Conservation (phyloP, 2,329 filamentous ascomycete species). For the Dactylonectria macrodidyma region DNA sequence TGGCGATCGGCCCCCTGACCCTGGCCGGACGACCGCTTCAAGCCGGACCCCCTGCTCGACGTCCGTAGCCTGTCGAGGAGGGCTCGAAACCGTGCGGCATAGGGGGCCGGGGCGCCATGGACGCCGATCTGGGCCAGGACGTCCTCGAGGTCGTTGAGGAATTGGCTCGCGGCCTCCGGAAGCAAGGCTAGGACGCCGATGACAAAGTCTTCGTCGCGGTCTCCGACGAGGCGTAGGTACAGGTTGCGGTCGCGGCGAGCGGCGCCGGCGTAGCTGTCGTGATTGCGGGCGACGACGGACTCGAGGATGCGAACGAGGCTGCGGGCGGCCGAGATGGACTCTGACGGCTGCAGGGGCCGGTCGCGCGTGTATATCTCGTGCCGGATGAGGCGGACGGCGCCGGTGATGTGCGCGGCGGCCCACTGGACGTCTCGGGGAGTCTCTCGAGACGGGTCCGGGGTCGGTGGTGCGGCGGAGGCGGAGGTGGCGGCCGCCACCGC, state of each 20-base stretch:
- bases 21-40: slow-evolving; percentile 52
- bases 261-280: slow-evolving; percentile 52
- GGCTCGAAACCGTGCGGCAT: slow-evolving; percentile 54
- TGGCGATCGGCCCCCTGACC: slow-evolving; percentile 45
- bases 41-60: slow-evolving; percentile 45
- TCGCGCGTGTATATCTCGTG: slow-evolving; percentile 57
- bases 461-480: not conserved
- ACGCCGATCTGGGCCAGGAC: slow-evolving; percentile 52
- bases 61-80: slow-evolving; percentile 51
- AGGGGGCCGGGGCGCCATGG: slow-evolving; percentile 53
- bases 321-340: slow-evolving; percentile 62
- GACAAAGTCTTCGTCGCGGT: slow-evolving; percentile 60
- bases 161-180: slow-evolving; percentile 61
- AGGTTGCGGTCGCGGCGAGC: slow-evolving; percentile 59
- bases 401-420: slow-evolving; percentile 64
- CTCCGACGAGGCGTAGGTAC: slow-evolving; percentile 64
- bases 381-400: slow-evolving; percentile 60
- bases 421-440: slow-evolving; percentile 60
- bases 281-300: slow-evolving; percentile 59
- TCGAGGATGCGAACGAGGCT: slow-evolving; percentile 65
- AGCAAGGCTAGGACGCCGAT: slow-evolving; percentile 60
- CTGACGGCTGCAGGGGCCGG: slow-evolving; percentile 54
- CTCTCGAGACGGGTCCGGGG: slow-evolving; percentile 42
- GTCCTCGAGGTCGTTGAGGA: slow-evolving; percentile 56
- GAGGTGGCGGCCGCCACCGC: not conserved